Base-by-base conservation (phyloP, 2,329 filamentous ascomycete species). In the Ophiostoma ulmi region DNA sequence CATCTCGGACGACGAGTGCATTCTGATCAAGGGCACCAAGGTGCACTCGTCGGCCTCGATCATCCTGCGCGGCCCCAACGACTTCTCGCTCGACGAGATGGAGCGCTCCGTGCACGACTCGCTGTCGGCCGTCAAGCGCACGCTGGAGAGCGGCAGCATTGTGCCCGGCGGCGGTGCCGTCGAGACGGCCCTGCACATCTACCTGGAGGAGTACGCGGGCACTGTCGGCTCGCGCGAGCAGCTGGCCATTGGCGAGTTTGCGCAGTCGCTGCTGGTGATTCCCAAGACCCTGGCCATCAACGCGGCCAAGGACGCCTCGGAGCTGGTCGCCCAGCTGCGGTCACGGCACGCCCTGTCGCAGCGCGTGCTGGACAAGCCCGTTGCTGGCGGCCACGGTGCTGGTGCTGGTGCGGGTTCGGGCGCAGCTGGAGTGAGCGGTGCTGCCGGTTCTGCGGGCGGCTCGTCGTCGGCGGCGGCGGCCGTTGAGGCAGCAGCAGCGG, bases 161-260 rank as follows among this genome's bases (percentile, higher is more conserved):
- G 95, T 99, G 55, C 95, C 95, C 20, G 95, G 95, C 75, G 95
- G 95, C 75, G 95, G 94, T 78, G 95, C 95, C 63, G 94, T 97
- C 31, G 95, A 99, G 85, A 98, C 95, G n/a, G 95, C 95, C 67
- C 87, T 99, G 75, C 95, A 98, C 84, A 99, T 99, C 79, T 99
- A 98, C 83, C 88, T 99, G 44, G 95, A 99, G 83, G 95, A 99
- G 82, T 99, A 97, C 81, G 95, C 95, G 69, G 94, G 95, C 76
- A 98, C 95, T 52, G 94, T 99, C 73, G 93, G 94, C 75, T 98
- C 94, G 70, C 90, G 95, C 76, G 95, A 99, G 82, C 95, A 99
- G 84, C 89, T 99, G 69, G 95, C 95, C 74, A 98, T 99, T 78
- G 95, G 92, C 79, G 94, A 97, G 81, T 99, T 99, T 77, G 95